A percentile compares a stretch with the other conserved stretches of the same genome.
These are phyloP conservation scores for Saitozyma sp. DNA, from an alignment of 768 basidiomycete species.

Conservation along the genomic window DNA sequence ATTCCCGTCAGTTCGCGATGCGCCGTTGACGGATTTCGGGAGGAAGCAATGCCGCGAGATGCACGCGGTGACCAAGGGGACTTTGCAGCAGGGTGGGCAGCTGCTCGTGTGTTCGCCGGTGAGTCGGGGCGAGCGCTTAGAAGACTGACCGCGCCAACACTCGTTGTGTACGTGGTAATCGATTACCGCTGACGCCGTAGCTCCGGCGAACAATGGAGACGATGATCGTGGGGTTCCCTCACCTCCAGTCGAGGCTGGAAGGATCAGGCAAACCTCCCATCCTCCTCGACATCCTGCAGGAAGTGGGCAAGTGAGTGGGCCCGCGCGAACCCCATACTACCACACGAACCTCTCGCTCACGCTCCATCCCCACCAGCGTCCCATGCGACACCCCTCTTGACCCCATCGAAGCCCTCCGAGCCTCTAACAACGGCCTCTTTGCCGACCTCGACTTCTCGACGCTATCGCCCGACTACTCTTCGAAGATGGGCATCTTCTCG, in stretches of 20 bases:
- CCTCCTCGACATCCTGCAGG: slow-evolving; percentile 47
- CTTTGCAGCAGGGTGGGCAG: slow-evolving; percentile 41
- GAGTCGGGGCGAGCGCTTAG: neutral
- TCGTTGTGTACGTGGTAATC: too few species aligned
- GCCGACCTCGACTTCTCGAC: slow-evolving; percentile 38
- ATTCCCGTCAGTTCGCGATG: slow-evolving; percentile 39
- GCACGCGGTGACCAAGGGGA: slow-evolving; percentile 38
- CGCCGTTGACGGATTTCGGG: slow-evolving; percentile 47
- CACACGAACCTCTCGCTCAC: neutral
- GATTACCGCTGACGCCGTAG: neutral
- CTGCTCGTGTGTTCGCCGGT: slow-evolving; percentile 45
- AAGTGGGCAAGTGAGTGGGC: slow-evolving; percentile 42
- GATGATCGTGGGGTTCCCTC: slow-evolving; percentile 32
- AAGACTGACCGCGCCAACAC: neutral
- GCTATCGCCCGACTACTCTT: slow-evolving; percentile 39
- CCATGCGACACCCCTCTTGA: slow-evolving; percentile 36
- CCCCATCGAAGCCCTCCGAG: slow-evolving; percentile 23
- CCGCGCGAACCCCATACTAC: slow-evolving; percentile 14
- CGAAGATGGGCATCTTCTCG: slow-evolving; percentile 44
- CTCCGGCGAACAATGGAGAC: slow-evolving; percentile 49
- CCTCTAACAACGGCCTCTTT: slow-evolving; percentile 41
- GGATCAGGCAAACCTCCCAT: slow-evolving; percentile 37
- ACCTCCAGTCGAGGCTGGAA: slow-evolving; percentile 30
- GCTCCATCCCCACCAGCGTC: slow-evolving; percentile 1
- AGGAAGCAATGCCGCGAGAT: slow-evolving; percentile 38